Evolutionary conservation across 176 grass and related monocot species (phyloP), one percentile per base, ranked within the genome.

Genomic region (Bolboschoenus planiculmis): DNA sequence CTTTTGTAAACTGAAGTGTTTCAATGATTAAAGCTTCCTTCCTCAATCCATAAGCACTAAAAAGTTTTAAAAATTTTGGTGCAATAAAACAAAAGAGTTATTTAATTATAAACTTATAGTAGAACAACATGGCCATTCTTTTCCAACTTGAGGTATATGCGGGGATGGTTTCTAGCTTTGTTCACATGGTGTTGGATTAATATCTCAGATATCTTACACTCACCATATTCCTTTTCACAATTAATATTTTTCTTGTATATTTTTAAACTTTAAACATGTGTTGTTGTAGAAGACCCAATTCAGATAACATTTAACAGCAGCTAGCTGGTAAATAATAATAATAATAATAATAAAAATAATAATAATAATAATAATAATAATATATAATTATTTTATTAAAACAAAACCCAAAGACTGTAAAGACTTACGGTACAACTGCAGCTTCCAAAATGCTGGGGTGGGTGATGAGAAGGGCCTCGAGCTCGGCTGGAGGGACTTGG

Each of bases 391-490:
- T n/a, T 79, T 50, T 53, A 27, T 37, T 10, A 48, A 31, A 18
- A n/a, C 16, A 48, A 37, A 35, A 34, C 56, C 34, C 4, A 3
- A 20, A 55, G 16, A 80, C 5, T 2, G 1, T 84, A 3, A 44
- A 61, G 13, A 76, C 75, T 80, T 86, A 95, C 93, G 86, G 90
- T 3, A 95, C 90, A 30, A 96, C 88, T 13, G 90, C 93, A 42
- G 90, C 90, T 2, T 92, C 88, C 0, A 67, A 83, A 18, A 95
- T 92, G 82, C 80, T 44, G 14, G 93, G 84, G 80, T 95, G 86
- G 10, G 93, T 72, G 34, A 92, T 90, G 63, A 95, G 93, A n/a
- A 95, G 67, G 16, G 93, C 93, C 57, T 95, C 93, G 9, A 95
- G 75, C 82, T 95, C 93, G 0, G 93, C 90, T 0, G 90, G 93